phyloP scores from a whole-genome alignment of 192 early-diverging fungal genomes.

The Coemansia sp. region DNA sequence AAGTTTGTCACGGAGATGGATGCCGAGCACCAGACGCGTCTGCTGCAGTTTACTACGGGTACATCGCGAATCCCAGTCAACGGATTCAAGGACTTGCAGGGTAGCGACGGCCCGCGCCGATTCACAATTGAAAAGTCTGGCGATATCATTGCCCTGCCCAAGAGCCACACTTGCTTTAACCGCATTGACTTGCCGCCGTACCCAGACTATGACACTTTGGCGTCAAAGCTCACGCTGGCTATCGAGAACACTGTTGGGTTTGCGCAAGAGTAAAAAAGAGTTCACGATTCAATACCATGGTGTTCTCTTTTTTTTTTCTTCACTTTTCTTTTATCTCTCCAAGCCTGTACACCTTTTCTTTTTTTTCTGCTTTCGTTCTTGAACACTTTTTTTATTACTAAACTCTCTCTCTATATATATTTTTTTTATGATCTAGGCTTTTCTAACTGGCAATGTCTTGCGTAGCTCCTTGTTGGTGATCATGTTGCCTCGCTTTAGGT shows the following conservation, averaged over 20 bases:
- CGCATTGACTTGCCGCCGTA: conserved; percentile 96
- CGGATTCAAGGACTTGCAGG: conserved; percentile 98
- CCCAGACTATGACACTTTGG: conserved; percentile 74
- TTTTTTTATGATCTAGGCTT: not conserved
- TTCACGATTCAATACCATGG: not conserved
- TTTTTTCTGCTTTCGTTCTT: no score
- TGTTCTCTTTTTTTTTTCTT: conserved; percentile 19
- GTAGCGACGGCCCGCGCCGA: conserved; percentile 90
- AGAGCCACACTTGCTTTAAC: conserved; percentile 98
- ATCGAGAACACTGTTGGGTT: conserved; percentile 98
- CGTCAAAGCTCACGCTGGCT: conserved; percentile 83
- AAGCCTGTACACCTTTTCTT: conserved; percentile 11
- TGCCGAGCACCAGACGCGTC: conserved; percentile 88
- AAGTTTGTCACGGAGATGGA: conserved; percentile 87
- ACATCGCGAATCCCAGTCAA: conserved; percentile 98
- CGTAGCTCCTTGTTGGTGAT: conserved; percentile 44
- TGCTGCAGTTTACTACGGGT: conserved; percentile 97
- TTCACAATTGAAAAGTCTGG: conserved; percentile 97
- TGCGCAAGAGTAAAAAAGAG: conserved; percentile 74
- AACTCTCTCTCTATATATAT: not conserved
- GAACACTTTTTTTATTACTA: not conserved
- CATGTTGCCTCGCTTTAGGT: conserved; percentile 47
- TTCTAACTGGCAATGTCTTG: not conserved
- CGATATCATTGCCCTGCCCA: conserved; percentile 82
- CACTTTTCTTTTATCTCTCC: not conserved